A percentile compares a stretch with the other conserved stretches of the same genome.
Evolutionary conservation across 352 stramenopile genomes (phyloP).

Genomic region (Phytopythium sindhum): DNA sequence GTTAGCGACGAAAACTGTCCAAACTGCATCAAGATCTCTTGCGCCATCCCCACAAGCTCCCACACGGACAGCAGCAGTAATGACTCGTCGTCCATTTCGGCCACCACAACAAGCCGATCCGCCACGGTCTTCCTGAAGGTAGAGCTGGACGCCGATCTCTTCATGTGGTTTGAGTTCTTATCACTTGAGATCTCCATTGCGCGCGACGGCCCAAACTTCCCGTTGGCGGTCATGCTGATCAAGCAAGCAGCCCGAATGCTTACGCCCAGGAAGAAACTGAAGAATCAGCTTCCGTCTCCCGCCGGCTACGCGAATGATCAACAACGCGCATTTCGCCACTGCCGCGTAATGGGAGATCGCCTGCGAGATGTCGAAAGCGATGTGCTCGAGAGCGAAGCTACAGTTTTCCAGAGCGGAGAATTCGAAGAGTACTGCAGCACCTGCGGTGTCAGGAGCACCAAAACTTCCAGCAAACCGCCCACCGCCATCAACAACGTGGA

Average conservation of each 20-base stretch:
- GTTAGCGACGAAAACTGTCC: slow-evolving; percentile 33
- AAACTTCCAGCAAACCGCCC: too few species aligned
- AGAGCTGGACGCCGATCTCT: slow-evolving; percentile 36
- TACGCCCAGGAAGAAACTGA: slow-evolving; percentile 15
- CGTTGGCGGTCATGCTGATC: slow-evolving; percentile 23
- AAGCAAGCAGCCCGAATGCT: not conserved
- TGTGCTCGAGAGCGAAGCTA: slow-evolving; percentile 2
- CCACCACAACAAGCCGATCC: not conserved
- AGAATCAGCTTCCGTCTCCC: slow-evolving; percentile 11
- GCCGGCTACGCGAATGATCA: slow-evolving; percentile 28
- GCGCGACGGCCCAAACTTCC: slow-evolving; percentile 36
- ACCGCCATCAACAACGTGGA: not conserved
- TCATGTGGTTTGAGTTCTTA: slow-evolving; percentile 55
- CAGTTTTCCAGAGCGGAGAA: not conserved
- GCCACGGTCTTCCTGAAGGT: slow-evolving; percentile 38
- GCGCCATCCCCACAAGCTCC: not conserved
- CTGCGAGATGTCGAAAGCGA: slow-evolving; percentile 46
- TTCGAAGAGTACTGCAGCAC: not conserved
- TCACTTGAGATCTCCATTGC: slow-evolving; percentile 47
- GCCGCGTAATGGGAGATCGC: slow-evolving; percentile 25
- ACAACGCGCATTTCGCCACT: slow-evolving; percentile 26
- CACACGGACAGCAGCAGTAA: not conserved
- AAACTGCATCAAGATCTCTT: slow-evolving; percentile 45
- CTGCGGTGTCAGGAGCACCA: not conserved
- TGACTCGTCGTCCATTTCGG: not conserved